Evolutionary conservation across 73 alveolate species (phyloP), one percentile per base, ranked within the genome.

Genomic region (Tetrahymena elliotti): DNA sequence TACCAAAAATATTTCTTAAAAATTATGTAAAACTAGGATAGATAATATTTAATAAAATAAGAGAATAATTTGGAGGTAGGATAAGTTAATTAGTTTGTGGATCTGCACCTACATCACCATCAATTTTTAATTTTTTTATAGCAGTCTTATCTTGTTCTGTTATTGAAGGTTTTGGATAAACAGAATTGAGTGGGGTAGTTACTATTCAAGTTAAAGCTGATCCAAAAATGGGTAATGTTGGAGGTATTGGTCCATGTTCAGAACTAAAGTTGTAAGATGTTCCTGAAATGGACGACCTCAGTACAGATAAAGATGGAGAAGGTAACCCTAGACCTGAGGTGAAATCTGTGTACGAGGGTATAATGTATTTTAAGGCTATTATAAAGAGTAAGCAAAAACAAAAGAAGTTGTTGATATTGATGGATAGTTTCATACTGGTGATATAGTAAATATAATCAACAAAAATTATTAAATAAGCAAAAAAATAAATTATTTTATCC

Each of bases 271-370:
- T 99, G 93, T 95, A 84, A 54, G 99, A 99, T 97, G 98, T 97
- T 9, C 99, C 99, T 52, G 99, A 99, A 47, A 96, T 99, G 98
- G 97, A 95, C 24, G 98, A 99, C 96, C 83, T 38, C 7, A 95
- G 94, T 18, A 33, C 97, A 68, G 95, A 97, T 4, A 99, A 98
- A 95, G 92, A 84, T 8, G 95, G 83, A 11, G 94, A 52, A 38
- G 98, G 98, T 7, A 38, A 83, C 22, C 96, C 98, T 20, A 95
- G 94, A 53, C 99, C 99, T 35, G 99, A 39, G 99, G 99, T 31
- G 99, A 99, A 94, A 94, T 99, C 39, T 98, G 99, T 96, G 95
- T 97, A 95, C 98, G 97, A 96, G 99, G 99, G 13, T 98, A 96
- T 53, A 96, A 95, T 35, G 98, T 98, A 83, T 97, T 98, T 84